A percentile compares a stretch with the other conserved stretches of the same genome.
Conservation (phyloP, 2,329 filamentous ascomycete genomes). For the Phaeosphaeria sp. region DNA sequence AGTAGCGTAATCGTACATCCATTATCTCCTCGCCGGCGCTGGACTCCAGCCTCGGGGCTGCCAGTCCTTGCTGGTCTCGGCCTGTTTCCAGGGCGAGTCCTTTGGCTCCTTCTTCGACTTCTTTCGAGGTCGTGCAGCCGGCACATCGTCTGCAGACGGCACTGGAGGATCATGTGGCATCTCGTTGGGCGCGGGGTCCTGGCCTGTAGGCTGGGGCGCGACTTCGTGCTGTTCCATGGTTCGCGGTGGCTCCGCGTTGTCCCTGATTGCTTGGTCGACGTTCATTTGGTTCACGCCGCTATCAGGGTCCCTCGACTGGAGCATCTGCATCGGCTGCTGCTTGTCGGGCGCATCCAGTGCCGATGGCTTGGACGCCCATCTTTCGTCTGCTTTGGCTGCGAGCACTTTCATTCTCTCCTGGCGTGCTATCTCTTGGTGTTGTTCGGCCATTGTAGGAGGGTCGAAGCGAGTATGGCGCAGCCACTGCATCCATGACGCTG, state of each 20-base stretch:
- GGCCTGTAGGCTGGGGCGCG: slow-evolving; percentile 3
- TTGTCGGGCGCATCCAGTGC: slow-evolving; percentile 63
- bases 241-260: slow-evolving; percentile 19
- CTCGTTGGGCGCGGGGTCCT: slow-evolving; percentile 10
- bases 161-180: slow-evolving; percentile 33
- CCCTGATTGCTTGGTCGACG: slow-evolving; percentile 41
- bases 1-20: background rate
- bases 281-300: slow-evolving; percentile 46
- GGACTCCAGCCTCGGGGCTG: slow-evolving; percentile 57
- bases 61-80: slow-evolving; percentile 52
- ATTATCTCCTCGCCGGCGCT: slow-evolving; percentile 40
- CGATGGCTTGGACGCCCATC: slow-evolving; percentile 67
- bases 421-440: slow-evolving; percentile 63
- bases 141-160: slow-evolving; percentile 18
- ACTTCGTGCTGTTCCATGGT: slow-evolving; percentile 5
- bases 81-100: slow-evolving; percentile 51
- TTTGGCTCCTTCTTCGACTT: slow-evolving; percentile 35
- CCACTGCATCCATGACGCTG: slow-evolving; percentile 74
- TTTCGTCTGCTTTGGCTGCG: slow-evolving; percentile 65
- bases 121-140: slow-evolving; percentile 29
- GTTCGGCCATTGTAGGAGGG: slow-evolving; percentile 65
- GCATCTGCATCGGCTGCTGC: slow-evolving; percentile 56
- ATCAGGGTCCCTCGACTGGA: slow-evolving; percentile 52
- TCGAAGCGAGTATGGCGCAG: slow-evolving; percentile 66
- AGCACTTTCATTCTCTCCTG: slow-evolving; percentile 66